Conservation (phyloP, 441 rosid genomes). For the Gossypium laxum region DNA sequence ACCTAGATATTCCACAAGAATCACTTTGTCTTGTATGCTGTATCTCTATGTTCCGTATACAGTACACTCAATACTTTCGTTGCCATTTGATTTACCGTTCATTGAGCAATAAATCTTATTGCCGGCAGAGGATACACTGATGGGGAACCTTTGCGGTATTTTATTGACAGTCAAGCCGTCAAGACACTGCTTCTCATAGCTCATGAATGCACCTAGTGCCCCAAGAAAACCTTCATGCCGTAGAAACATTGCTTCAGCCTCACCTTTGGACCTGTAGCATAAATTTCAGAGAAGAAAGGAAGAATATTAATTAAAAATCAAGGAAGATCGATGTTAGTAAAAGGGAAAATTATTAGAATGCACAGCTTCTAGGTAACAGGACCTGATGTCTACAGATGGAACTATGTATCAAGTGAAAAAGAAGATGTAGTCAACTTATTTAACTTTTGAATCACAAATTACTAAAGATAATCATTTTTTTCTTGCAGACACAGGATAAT, state of each 20-base stretch:
- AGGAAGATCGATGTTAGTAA: not conserved
- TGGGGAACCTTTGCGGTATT: conserved; percentile 15
- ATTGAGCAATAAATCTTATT: conserved; percentile 21
- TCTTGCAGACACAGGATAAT: not conserved
- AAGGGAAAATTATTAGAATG: not conserved
- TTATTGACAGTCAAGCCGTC: conserved; percentile 20
- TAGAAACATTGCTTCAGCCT: conserved; percentile 83
- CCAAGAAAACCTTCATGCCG: conserved; percentile 92
- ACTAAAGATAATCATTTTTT: not conserved
- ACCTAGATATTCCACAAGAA: not conserved
- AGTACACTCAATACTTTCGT: conserved; percentile 31
- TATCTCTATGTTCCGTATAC: conserved; percentile 20
- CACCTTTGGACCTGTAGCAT: conserved; percentile 67
- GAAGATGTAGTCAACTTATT: not conserved
- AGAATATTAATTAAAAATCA: not conserved
- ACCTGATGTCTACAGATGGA: not conserved
- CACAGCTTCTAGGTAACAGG: not conserved
- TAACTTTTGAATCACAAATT: not conserved
- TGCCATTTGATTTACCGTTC: conserved; percentile 25
- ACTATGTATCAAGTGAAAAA: not conserved
- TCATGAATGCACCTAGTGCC: conserved; percentile 65
- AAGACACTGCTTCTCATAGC: conserved; percentile 32
- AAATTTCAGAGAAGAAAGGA: conserved; percentile 1
- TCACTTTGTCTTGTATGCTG: not conserved
- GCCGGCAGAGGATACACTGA: conserved; percentile 17